These are phyloP conservation scores for Lagenidium sp. DNA, from an alignment of 352 stramenopile species.

Conservation along the genomic window DNA sequence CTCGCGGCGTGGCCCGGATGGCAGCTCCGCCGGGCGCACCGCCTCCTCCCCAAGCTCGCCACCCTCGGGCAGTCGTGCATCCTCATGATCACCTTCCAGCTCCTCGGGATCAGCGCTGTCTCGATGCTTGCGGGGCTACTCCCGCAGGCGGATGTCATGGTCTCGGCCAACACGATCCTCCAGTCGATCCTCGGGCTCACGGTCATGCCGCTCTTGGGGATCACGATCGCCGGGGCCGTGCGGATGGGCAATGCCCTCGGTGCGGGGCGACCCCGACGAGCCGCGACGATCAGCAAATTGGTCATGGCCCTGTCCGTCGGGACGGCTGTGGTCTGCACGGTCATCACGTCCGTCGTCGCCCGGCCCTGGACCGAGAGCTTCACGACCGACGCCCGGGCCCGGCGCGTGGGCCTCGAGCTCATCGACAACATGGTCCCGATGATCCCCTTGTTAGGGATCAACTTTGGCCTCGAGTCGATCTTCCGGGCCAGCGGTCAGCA, in stretches of 20 bases:
- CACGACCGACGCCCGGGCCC: conserved; percentile 25
- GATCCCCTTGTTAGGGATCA: conserved; percentile 32
- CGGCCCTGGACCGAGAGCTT: conserved; percentile 31
- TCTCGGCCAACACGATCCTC: conserved; percentile 57
- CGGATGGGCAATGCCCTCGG: conserved; percentile 58
- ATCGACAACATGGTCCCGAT: conserved; percentile 30
- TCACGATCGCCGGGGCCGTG: conserved; percentile 48
- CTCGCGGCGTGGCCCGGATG: conserved; percentile 48
- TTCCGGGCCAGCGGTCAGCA: conserved; percentile 51
- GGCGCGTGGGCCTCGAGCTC: conserved; percentile 22
- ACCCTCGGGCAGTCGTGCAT: conserved; percentile 38
- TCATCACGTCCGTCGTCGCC: conserved; percentile 27
- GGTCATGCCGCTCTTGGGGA: conserved; percentile 46
- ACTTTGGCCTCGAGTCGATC: conserved; percentile 33
- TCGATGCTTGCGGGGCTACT: conserved; percentile 40
- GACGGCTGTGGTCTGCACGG: conserved; percentile 25
- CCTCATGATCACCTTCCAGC: conserved; percentile 50
- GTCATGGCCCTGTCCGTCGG: conserved; percentile 25
- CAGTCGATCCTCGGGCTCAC: conserved; percentile 27
- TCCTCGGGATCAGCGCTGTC: conserved; percentile 39
- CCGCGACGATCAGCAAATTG: conserved; percentile 30
- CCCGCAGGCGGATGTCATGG: conserved; percentile 44
- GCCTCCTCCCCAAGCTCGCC: conserved; percentile 30
- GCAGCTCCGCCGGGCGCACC: conserved; percentile 23
- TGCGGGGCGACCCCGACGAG: conserved; percentile 38